phyloP scores from a whole-genome alignment of 1,139 yeast species.

The Kodamaea anthophila region DNA sequence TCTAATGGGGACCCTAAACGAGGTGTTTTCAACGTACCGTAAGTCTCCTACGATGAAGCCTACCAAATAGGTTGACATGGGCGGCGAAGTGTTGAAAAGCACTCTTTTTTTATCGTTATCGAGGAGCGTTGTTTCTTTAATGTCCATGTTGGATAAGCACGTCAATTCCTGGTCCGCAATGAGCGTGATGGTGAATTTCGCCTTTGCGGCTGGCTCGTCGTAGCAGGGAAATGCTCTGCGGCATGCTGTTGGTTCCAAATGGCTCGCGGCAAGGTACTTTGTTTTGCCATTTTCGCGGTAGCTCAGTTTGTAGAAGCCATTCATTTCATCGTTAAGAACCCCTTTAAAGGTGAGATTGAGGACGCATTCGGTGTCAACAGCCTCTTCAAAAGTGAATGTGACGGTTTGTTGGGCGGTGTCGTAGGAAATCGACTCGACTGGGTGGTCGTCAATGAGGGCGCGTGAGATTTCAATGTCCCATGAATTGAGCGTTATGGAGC shows the following conservation, averaged over 20 bases:
- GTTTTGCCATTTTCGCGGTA: slow-evolving; percentile 58
- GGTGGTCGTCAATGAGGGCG: slow-evolving; percentile 40
- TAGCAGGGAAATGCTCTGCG: slow-evolving; percentile 81
- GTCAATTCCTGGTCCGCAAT: slow-evolving; percentile 54
- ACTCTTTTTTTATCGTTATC: slow-evolving; percentile 47
- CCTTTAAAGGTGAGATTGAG: slow-evolving; percentile 62
- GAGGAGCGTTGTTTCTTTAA: slow-evolving; percentile 38
- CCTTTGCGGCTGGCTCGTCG: slow-evolving; percentile 75
- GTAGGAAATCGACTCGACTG: slow-evolving; percentile 24
- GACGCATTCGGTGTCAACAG: slow-evolving; percentile 32
- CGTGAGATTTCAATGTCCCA: slow-evolving; percentile 57
- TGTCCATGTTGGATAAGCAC: slow-evolving; percentile 79
- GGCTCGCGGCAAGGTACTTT: slow-evolving; percentile 69
- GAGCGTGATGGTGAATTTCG: slow-evolving; percentile 62
- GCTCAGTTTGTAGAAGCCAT: slow-evolving; percentile 76
- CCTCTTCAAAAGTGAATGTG: slow-evolving; percentile 51
- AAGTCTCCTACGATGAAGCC: slow-evolving; percentile 28
- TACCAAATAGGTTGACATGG: slow-evolving; percentile 22
- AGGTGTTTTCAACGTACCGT: slow-evolving; percentile 27
- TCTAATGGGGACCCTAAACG: slow-evolving; percentile 38
- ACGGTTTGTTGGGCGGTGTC: slow-evolving; percentile 59
- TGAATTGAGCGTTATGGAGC: slow-evolving; percentile 50
- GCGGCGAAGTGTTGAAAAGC: slow-evolving; percentile 25
- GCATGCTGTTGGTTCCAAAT: slow-evolving; percentile 82
- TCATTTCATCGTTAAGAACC: slow-evolving; percentile 56